Conservation (phyloP, 2,329 filamentous ascomycete genomes). For the Fusarium gaditjirri region DNA sequence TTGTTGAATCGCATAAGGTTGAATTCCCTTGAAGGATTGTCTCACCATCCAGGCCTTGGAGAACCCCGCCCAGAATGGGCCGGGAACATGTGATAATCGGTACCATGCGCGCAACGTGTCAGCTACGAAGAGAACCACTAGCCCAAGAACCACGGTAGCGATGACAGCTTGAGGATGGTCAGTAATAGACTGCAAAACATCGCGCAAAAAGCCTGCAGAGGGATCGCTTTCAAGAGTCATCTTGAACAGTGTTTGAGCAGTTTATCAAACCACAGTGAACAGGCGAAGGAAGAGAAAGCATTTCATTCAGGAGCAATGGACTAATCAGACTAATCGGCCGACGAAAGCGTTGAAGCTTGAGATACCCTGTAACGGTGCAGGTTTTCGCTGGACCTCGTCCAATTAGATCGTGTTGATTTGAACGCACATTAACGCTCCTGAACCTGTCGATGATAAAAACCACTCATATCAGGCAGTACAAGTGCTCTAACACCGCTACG, state of each 20-base stretch:
- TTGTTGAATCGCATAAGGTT: conserved; percentile 40
- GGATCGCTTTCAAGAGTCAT: neutral
- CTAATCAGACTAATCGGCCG: neutral
- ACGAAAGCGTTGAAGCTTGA: neutral
- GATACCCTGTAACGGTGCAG: neutral
- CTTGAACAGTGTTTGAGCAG: neutral
- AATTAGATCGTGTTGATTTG: neutral
- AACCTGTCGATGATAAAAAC: neutral
- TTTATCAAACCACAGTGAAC: neutral
- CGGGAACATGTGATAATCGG: conserved; percentile 50
- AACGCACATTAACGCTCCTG: neutral
- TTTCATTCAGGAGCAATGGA: neutral
- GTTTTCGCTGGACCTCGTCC: neutral
- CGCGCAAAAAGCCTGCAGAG: neutral
- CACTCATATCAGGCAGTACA: neutral
- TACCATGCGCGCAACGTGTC: conserved; percentile 41
- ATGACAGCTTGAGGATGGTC: neutral
- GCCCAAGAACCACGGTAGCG: neutral
- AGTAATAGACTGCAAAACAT: neutral
- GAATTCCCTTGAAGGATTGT: conserved; percentile 39
- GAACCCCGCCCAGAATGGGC: conserved; percentile 48
- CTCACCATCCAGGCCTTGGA: conserved; percentile 49
- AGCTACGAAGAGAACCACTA: conserved; percentile 13
- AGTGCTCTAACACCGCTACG: too few relatives aligned
- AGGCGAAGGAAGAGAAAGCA: neutral